A percentile compares a stretch with the other conserved stretches of the same genome.
Evolutionary conservation across 306 rosid genomes (phyloP).

Genomic region (Gillenia trifoliata): DNA sequence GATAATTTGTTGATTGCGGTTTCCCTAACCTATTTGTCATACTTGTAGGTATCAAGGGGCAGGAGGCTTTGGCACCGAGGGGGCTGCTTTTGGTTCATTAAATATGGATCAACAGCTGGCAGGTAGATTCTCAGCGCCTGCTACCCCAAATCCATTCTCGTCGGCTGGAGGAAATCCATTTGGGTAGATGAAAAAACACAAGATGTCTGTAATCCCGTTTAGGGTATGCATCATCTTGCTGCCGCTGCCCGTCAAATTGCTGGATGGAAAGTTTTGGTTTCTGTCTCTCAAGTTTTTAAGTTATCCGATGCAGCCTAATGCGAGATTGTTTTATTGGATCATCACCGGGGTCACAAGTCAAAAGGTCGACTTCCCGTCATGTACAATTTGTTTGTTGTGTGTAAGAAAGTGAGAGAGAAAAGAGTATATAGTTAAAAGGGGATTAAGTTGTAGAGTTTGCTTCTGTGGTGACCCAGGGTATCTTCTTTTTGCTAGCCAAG

Average conservation of each 20-base stretch:
- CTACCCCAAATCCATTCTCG: conserved; percentile 48
- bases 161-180: conserved; percentile 79
- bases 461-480: conserved; percentile 7
- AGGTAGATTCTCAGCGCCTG: conserved; percentile 46
- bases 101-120: conserved; percentile 55
- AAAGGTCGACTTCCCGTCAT: conserved; percentile 24
- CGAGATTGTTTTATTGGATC: conserved; percentile 22
- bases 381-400: conserved; percentile 43
- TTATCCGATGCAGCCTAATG: conserved; percentile 21
- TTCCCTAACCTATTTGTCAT: not conserved
- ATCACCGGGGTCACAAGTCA: conserved; percentile 18
- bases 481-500: conserved; percentile 25
- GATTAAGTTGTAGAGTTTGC: conserved; percentile 14
- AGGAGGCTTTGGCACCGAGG: conserved; percentile 38
- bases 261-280: conserved; percentile 44
- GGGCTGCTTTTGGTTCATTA: conserved; percentile 47
- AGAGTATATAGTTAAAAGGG: conserved; percentile 24
- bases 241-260: conserved; percentile 42
- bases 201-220: conserved; percentile 16
- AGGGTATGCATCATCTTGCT: conserved; percentile 41
- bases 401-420: conserved; percentile 26
- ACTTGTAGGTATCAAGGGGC: conserved; percentile 62
- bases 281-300: conserved; percentile 13
- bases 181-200: conserved; percentile 37
- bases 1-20: not conserved